phyloP scores from a whole-genome alignment of 2,329 filamentous ascomycete species.

The Fusarium nanum region DNA sequence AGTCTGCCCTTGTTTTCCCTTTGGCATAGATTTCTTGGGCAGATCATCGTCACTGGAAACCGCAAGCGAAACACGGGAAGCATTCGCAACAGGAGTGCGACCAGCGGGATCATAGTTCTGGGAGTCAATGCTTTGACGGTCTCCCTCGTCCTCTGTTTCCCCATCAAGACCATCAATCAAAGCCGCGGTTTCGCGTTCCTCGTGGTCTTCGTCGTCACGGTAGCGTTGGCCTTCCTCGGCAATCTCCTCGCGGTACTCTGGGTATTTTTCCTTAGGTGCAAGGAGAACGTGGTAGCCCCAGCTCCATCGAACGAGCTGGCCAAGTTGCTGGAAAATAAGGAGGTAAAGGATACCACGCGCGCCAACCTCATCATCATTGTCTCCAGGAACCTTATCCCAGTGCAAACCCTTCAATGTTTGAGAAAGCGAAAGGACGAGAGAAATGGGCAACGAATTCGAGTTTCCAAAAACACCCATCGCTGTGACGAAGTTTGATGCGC shows the following conservation, averaged over 20 bases:
- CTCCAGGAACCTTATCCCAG: slow-evolving; percentile 90
- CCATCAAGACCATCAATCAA: slow-evolving; percentile 56
- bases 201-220: slow-evolving; percentile 58
- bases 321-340: slow-evolving; percentile 96
- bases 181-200: slow-evolving; percentile 58
- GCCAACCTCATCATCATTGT: slow-evolving; percentile 94
- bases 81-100: slow-evolving; percentile 64
- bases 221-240: slow-evolving; percentile 70
- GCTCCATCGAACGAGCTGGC: slow-evolving; percentile 94
- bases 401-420: slow-evolving; percentile 92
- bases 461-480: slow-evolving; percentile 99
- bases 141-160: slow-evolving; percentile 55
- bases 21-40: slow-evolving; percentile 49
- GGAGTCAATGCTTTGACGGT: slow-evolving; percentile 56
- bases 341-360: slow-evolving; percentile 95
- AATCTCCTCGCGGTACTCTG: slow-evolving; percentile 68
- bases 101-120: slow-evolving; percentile 66
- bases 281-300: slow-evolving; percentile 97
- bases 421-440: slow-evolving; percentile 91
- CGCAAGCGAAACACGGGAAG: slow-evolving; percentile 62
- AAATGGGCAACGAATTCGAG: slow-evolving; percentile 97
- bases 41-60: slow-evolving; percentile 62
- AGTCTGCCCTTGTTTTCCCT: slow-evolving; percentile 43
- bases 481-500: slow-evolving; percentile 92
- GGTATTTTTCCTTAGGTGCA: slow-evolving; percentile 82